These are phyloP conservation scores for Lyophyllum shimeji DNA, from an alignment of 768 basidiomycete species.

Conservation along the genomic window DNA sequence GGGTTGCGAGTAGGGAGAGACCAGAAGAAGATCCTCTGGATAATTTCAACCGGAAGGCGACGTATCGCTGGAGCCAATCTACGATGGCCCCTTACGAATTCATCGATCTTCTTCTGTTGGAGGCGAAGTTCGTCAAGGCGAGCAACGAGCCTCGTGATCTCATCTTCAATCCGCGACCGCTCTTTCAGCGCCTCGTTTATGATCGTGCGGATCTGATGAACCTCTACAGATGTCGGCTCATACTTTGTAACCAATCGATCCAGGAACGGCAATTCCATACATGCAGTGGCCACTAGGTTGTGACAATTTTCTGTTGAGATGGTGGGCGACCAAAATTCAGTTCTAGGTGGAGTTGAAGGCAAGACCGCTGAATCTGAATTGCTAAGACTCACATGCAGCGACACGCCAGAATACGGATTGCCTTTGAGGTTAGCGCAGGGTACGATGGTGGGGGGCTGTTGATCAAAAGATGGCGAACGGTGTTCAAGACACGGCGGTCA, in stretches of 20 bases:
- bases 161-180: background rate
- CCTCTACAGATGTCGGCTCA: background rate
- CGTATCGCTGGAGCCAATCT: background rate
- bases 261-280: background rate
- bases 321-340: too few species aligned
- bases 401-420: background rate
- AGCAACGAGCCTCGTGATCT: background rate
- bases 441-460: too few species aligned
- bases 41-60: background rate
- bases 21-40: conserved; percentile 2
- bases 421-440: too few species aligned
- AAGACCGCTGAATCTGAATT: background rate
- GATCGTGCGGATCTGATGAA: background rate
- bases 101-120: background rate
- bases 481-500: background rate
- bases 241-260: conserved; percentile 4
- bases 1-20: conserved; percentile 1
- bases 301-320: too few species aligned
- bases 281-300: too few species aligned
- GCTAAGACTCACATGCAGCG: background rate
- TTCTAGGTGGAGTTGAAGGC: background rate
- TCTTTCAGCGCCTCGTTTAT: background rate
- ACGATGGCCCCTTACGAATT: background rate
- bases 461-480: background rate
- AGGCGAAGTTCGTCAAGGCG: background rate